Percentiles rank a stretch among this genome's conserved stretches.
Conservation (phyloP, 768 basidiomycete species). For the Lactifluus subvellereus region DNA sequence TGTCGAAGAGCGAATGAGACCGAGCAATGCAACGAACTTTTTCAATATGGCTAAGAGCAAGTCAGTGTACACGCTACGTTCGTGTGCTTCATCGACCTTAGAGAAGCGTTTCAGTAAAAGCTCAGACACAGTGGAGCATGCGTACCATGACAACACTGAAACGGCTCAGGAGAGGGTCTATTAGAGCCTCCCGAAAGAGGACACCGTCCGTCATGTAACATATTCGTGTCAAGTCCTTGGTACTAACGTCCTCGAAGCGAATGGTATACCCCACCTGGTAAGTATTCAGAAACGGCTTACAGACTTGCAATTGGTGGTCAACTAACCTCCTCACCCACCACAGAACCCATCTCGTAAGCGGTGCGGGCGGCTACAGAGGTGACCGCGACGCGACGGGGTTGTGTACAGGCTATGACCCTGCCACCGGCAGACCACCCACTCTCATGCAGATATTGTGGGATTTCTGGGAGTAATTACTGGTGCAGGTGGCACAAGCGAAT, state of each 20-base stretch:
- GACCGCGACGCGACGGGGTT: slow-evolving; percentile 89
- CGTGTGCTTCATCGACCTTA: slow-evolving; percentile 97
- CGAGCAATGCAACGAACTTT: slow-evolving; percentile 49
- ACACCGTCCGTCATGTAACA: slow-evolving; percentile 98
- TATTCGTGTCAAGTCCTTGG: slow-evolving; percentile 79
- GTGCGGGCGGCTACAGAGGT: slow-evolving; percentile 91
- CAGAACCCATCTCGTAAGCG: slow-evolving; percentile 83
- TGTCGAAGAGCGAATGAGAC: not conserved
- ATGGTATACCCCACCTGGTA: slow-evolving; percentile 93
- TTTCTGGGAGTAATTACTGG: slow-evolving; percentile 45
- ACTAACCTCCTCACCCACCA: slow-evolving; percentile 81
- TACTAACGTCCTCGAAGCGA: slow-evolving; percentile 90
- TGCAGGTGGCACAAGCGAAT: not conserved
- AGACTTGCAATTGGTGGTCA: slow-evolving; percentile 69
- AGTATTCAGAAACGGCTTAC: slow-evolving; percentile 84
- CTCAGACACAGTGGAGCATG: slow-evolving; percentile 4
- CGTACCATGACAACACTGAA: slow-evolving; percentile 94
- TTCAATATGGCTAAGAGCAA: slow-evolving; percentile 86
- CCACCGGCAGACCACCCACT: slow-evolving; percentile 87
- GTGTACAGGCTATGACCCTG: slow-evolving; percentile 86
- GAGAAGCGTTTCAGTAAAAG: not conserved
- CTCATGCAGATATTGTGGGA: slow-evolving; percentile 93
- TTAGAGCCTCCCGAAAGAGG: slow-evolving; percentile 89
- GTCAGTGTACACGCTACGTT: slow-evolving; percentile 94
- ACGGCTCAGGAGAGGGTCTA: slow-evolving; percentile 86